Percentiles rank a stretch among this genome's conserved stretches.
phyloP scores from a whole-genome alignment of 495 filamentous ascomycete species.

The Hyaloscypha variabilis region DNA sequence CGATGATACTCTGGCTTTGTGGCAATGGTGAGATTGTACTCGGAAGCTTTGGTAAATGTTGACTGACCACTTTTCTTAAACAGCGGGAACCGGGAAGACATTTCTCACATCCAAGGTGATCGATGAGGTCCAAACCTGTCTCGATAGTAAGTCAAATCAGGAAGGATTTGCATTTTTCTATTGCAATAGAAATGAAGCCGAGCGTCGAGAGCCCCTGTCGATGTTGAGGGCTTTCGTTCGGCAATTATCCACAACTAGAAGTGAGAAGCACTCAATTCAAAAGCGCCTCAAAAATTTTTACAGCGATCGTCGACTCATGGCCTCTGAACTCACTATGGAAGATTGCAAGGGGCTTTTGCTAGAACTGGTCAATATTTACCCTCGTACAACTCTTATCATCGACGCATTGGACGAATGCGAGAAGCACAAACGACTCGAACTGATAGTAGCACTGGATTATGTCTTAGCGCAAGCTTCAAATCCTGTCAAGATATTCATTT shows the following conservation, averaged over 20 bases:
- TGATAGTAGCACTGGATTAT: constrained; percentile 26
- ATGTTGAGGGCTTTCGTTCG: constrained; percentile 42
- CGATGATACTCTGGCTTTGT: constrained; percentile 25
- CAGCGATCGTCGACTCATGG: constrained; percentile 16
- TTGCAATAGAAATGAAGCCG: constrained; percentile 38
- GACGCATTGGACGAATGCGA: constrained; percentile 37
- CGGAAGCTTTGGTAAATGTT: neutral
- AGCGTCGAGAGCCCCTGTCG: constrained; percentile 33
- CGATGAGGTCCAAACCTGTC: constrained; percentile 29
- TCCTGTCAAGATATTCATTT: constrained; percentile 47
- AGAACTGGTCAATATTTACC: constrained; percentile 31
- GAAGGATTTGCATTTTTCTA: constrained; percentile 47
- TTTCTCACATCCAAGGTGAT: constrained; percentile 41
- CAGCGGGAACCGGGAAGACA: constrained; percentile 41
- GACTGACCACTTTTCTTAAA: neutral
- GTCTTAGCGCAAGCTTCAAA: constrained; percentile 33
- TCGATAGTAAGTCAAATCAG: constrained; percentile 22
- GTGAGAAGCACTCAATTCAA: constrained; percentile 22
- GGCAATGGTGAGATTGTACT: constrained; percentile 21
- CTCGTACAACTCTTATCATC: constrained; percentile 30
- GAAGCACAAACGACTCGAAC: constrained; percentile 16
- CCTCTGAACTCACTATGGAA: constrained; percentile 25
- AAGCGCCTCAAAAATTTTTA: constrained; percentile 21
- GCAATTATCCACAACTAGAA: constrained; percentile 37
- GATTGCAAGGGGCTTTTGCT: constrained; percentile 32